phyloP scores from a whole-genome alignment of 495 filamentous ascomycete species.

The Tuber umbilicatum region DNA sequence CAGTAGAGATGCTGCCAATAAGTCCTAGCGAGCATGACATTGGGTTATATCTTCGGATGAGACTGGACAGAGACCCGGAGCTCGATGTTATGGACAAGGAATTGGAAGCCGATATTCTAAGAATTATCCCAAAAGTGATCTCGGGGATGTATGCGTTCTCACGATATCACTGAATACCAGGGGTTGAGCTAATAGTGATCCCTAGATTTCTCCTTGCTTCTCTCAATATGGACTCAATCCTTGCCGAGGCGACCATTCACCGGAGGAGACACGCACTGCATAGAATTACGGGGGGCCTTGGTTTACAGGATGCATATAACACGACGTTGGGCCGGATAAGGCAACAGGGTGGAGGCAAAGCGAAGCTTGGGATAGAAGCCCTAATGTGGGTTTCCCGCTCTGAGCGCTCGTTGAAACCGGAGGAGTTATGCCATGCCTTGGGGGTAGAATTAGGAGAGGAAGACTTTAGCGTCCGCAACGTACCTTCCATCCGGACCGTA shows the following conservation, averaged over 20 bases:
- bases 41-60: background rate
- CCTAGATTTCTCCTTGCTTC: background rate
- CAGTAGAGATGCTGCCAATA: background rate
- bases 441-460: background rate
- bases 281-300: background rate
- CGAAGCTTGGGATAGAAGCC: background rate
- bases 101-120: background rate
- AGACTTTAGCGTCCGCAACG: background rate
- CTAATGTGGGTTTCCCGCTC: background rate
- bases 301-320: background rate
- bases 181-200: background rate
- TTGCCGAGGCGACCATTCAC: background rate
- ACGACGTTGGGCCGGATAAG: background rate
- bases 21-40: background rate
- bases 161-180: background rate
- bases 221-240: background rate
- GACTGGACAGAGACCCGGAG: background rate
- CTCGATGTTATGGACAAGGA: background rate
- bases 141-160: background rate
- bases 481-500: background rate
- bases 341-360: background rate
- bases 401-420: background rate
- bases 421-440: background rate
- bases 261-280: background rate
- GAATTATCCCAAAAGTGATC: background rate